Conservation (phyloP, 768 basidiomycete species). For the Rhodotorula kratochvilovae region DNA sequence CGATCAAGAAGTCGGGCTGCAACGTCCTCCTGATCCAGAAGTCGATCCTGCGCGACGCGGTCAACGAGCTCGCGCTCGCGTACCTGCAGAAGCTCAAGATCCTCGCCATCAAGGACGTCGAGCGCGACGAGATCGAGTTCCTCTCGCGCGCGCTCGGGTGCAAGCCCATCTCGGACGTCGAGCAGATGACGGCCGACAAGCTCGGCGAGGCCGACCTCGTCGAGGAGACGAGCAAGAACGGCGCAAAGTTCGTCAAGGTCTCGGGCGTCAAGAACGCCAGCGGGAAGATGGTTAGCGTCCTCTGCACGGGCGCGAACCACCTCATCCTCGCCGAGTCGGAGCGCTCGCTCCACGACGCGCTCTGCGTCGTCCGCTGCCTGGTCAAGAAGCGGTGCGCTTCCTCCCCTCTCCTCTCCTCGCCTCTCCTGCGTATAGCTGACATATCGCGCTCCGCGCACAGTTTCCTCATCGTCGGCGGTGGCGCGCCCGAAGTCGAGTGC, state of each 20-base stretch:
- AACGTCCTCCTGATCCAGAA: slow-evolving; percentile 99
- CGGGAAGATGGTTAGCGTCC: slow-evolving; percentile 79
- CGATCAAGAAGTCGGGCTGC: slow-evolving; percentile 99
- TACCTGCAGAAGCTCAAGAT: slow-evolving; percentile 97
- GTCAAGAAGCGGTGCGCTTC: slow-evolving; percentile 85
- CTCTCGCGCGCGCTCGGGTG: slow-evolving; percentile 88
- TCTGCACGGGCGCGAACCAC: slow-evolving; percentile 87
- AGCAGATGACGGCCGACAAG: slow-evolving; percentile 96
- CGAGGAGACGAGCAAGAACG: slow-evolving; percentile 75
- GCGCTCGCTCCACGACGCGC: slow-evolving; percentile 92
- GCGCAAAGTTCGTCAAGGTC: slow-evolving; percentile 86
- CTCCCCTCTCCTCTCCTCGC: not conserved
- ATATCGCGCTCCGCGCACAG: slow-evolving; percentile 48
- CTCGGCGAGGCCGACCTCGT: slow-evolving; percentile 92
- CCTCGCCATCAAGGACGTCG: slow-evolving; percentile 91
- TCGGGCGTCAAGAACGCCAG: slow-evolving; percentile 83
- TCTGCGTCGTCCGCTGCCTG: slow-evolving; percentile 97
- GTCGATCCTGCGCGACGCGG: slow-evolving; percentile 97
- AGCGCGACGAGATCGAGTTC: slow-evolving; percentile 98
- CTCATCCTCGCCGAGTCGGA: slow-evolving; percentile 95
- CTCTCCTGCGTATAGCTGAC: no score
- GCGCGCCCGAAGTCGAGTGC: slow-evolving; percentile 95
- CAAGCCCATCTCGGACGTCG: slow-evolving; percentile 95
- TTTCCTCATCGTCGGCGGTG: slow-evolving; percentile 90
- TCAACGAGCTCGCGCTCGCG: slow-evolving; percentile 92